Evolutionary conservation across 1,284 basidiomycete genomes (phyloP).

Genomic region (Leucoagaricus sp.): DNA sequence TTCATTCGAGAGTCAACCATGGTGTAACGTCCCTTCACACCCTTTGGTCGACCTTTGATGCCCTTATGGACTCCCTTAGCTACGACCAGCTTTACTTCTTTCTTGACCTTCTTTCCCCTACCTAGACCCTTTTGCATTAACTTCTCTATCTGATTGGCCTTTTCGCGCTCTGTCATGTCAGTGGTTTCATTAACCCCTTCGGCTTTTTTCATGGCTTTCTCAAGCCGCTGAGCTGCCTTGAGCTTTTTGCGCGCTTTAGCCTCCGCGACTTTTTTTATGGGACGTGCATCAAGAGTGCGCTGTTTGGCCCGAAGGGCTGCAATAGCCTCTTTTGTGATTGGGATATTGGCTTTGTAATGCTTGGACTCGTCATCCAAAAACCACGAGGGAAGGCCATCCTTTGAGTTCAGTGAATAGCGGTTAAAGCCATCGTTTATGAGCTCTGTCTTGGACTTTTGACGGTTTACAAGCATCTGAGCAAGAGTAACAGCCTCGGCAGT

Average conservation of each 20-base stretch:
- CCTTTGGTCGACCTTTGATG: constrained; percentile 92
- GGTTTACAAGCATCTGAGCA: constrained; percentile 92
- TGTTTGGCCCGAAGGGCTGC: constrained; percentile 86
- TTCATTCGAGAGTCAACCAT: constrained; percentile 92
- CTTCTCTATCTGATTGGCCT: constrained; percentile 92
- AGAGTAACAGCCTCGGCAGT: constrained; percentile 93
- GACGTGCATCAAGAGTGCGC: constrained; percentile 92
- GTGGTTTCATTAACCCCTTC: constrained; percentile 90
- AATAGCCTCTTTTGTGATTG: constrained; percentile 96
- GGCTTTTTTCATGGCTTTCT: constrained; percentile 96
- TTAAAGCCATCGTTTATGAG: constrained; percentile 97
- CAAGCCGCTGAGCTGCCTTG: constrained; percentile 82
- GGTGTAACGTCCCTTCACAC: constrained; percentile 90
- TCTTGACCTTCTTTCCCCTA: constrained; percentile 70
- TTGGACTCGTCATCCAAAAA: constrained; percentile 97
- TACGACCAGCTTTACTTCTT: constrained; percentile 87
- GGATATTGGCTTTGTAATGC: constrained; percentile 93
- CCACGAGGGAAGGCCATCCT: constrained; percentile 93
- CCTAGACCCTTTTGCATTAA: constrained; percentile 82
- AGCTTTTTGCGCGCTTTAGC: constrained; percentile 98
- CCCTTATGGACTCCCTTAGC: constrained; percentile 91
- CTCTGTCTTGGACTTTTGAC: constrained; percentile 85
- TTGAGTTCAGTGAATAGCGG: constrained; percentile 88
- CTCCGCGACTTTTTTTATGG: constrained; percentile 99
- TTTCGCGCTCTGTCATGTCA: constrained; percentile 93